Conservation (phyloP, 179 eudicot genomes). For the Beta macrorhiza region DNA sequence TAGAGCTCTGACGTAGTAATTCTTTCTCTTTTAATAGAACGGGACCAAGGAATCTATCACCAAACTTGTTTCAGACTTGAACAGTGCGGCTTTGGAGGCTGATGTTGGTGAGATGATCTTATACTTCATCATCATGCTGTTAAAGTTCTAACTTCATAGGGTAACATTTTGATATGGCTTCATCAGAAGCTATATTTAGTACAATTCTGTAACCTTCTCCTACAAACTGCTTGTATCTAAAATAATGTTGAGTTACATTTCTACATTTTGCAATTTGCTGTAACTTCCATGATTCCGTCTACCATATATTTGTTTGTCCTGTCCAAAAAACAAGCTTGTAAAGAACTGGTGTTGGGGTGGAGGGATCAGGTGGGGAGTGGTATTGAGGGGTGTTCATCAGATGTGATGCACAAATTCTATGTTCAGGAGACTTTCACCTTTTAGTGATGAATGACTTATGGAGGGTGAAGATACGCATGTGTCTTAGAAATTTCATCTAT, state of each 20-base stretch:
- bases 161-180: background rate
- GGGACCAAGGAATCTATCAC: constrained; percentile 88
- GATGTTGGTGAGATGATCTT: constrained; percentile 76
- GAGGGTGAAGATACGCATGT: background rate
- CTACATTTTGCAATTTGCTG: background rate
- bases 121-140: constrained; percentile 10
- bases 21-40: constrained; percentile 45
- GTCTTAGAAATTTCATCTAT: background rate
- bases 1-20: constrained; percentile 5
- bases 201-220: background rate
- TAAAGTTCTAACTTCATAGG: background rate
- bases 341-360: too few relatives aligned
- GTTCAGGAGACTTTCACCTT: background rate
- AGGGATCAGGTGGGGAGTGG: too few relatives aligned
- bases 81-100: constrained; percentile 80
- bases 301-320: background rate
- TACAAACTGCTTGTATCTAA: background rate
- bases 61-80: constrained; percentile 85
- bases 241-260: background rate
- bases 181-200: background rate
- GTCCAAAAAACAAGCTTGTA: background rate
- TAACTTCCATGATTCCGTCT: background rate
- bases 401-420: background rate
- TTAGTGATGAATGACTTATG: too few relatives aligned
- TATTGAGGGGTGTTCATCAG: background rate